These are phyloP conservation scores for Brettanomyces nanus DNA, from an alignment of 805 yeast species.

Conservation along the genomic window DNA sequence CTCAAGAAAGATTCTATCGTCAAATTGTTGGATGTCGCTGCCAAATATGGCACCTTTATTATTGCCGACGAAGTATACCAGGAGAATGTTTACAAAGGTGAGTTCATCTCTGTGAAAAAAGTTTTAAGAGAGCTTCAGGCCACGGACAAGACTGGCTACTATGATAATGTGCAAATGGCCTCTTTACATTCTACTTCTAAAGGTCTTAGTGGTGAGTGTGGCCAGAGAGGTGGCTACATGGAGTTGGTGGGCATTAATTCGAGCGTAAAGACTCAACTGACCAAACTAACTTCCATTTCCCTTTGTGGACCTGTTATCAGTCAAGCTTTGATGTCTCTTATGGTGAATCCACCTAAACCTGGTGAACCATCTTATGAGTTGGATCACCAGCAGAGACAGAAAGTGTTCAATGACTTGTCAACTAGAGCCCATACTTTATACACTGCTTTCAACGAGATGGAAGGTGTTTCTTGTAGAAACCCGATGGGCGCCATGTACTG, in stretches of 20 bases:
- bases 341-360: slow-evolving; percentile 81
- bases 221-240: slow-evolving; percentile 99
- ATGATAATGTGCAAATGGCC: slow-evolving; percentile 74
- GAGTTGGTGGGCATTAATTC: slow-evolving; percentile 76
- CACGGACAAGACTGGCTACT: slow-evolving; percentile 42
- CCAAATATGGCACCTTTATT: slow-evolving; percentile 73
- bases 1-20: slow-evolving; percentile 57
- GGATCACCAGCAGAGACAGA: slow-evolving; percentile 53
- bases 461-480: slow-evolving; percentile 75
- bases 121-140: slow-evolving; percentile 59
- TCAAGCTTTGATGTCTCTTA: slow-evolving; percentile 85
- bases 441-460: slow-evolving; percentile 66
- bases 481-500: slow-evolving; percentile 98
- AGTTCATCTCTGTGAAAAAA: slow-evolving; percentile 78
- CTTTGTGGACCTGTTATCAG: slow-evolving; percentile 94
- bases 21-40: slow-evolving; percentile 70
- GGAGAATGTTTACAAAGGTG: slow-evolving; percentile 76
- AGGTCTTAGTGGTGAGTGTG: slow-evolving; percentile 98
- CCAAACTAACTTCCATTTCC: slow-evolving; percentile 84
- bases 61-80: slow-evolving; percentile 98
- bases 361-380: slow-evolving; percentile 70
- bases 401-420: slow-evolving; percentile 55
- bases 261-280: slow-evolving; percentile 61
- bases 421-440: slow-evolving; percentile 58
- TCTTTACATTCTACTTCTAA: slow-evolving; percentile 96